Base-by-base conservation (phyloP, 2,329 filamentous ascomycete genomes). In the Claviceps humidiphila region DNA sequence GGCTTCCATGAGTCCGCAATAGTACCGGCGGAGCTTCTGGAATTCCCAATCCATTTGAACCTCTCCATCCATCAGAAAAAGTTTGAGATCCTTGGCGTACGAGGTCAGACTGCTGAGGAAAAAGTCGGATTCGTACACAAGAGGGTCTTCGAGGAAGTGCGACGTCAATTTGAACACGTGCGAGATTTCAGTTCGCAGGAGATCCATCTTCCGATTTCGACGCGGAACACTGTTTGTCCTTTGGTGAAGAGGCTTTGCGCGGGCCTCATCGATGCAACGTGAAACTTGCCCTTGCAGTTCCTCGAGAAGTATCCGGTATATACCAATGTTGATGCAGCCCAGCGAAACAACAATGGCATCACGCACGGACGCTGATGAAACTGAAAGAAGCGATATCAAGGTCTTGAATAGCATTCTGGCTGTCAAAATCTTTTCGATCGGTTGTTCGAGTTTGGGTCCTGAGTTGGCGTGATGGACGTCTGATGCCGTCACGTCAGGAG, bases 11-110 rank as follows among this genome's bases (percentile, higher is more conserved):
- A 98, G 71, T 0, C 91, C 90, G 64, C 94, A 98, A 65, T 95
- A 98, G 64, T 97, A 89, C 2, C 88, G 87, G 44, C 93, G 81
- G 37, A 98, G 73, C 59, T 87, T 91, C 61, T 96, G 89, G 58
- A 95, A 96, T 55, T 90, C 87, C 81, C 89, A 91, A 61, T 98
- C 89, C 67, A 87, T 88, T 63, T 97, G 91, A 1, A 98, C 87
- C 58, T 96, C 90, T 14, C 86, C 84, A 61, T 98, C 93, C 74
- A 93, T 96, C 11, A 98, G 73, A 64, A 97, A 98, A 0, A 96
- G 78, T 54, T 95, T 90, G 39, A 98, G 73, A 56, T 97, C 91
- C 62, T 90, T 94, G 0, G 90, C 85, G 60, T 96, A 97, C 2
- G 82, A 82, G 46, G 94, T 84, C 40, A 98, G 78, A 57, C 95